These are phyloP conservation scores for Neurospora sp. DNA, from an alignment of 495 filamentous ascomycete species.

Conservation along the genomic window DNA sequence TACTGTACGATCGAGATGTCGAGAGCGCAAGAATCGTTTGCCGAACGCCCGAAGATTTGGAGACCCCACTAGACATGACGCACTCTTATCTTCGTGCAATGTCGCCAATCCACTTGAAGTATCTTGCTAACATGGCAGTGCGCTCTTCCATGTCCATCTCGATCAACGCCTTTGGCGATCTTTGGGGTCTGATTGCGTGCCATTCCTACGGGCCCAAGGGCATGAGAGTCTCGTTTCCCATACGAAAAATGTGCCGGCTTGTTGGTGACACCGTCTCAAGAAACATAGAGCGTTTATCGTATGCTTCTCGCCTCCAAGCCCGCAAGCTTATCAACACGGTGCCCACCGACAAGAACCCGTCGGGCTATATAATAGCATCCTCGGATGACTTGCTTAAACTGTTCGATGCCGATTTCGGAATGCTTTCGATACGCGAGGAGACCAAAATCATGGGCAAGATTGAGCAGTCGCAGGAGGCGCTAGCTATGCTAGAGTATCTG, in stretches of 20 bases:
- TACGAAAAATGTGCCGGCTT: slow-evolving; percentile 89
- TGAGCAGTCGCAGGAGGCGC: slow-evolving; percentile 68
- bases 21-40: slow-evolving; percentile 77
- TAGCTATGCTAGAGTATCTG: slow-evolving; percentile 81
- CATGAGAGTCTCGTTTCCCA: slow-evolving; percentile 85
- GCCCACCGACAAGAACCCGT: slow-evolving; percentile 72
- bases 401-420: slow-evolving; percentile 82
- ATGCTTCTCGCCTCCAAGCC: slow-evolving; percentile 72
- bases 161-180: slow-evolving; percentile 70
- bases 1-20: slow-evolving; percentile 68
- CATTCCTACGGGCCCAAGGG: slow-evolving; percentile 69
- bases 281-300: slow-evolving; percentile 84
- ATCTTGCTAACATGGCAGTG: slow-evolving; percentile 82
- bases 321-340: slow-evolving; percentile 71
- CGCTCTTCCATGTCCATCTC: slow-evolving; percentile 92
- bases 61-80: slow-evolving; percentile 73
- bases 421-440: slow-evolving; percentile 76
- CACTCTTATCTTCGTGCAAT: slow-evolving; percentile 82
- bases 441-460: slow-evolving; percentile 76
- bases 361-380: slow-evolving; percentile 85
- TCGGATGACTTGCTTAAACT: slow-evolving; percentile 79
- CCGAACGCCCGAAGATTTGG: slow-evolving; percentile 62
- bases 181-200: slow-evolving; percentile 87
- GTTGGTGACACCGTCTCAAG: slow-evolving; percentile 79
- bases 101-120: slow-evolving; percentile 84